Base-by-base conservation (phyloP, 768 basidiomycete species). In the Daedaleopsis nitida region DNA sequence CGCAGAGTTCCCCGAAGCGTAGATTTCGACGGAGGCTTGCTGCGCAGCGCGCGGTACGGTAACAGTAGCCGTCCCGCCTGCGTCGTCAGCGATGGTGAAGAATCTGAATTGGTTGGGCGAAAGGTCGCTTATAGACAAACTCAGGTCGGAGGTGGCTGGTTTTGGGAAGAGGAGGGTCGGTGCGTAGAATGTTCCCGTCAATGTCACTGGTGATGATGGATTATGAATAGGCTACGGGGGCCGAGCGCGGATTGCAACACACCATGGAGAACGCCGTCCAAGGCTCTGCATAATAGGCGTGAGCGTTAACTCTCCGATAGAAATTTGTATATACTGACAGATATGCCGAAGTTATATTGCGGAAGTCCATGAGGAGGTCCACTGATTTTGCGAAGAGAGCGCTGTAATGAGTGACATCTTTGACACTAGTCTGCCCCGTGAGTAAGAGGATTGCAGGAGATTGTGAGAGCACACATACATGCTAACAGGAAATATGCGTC, bases 351-450 rank as follows among this genome's bases (percentile, higher is more conserved):
- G 89, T 73, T 47, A 88, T 45, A 68, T 90, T 91, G 73, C 90
- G 81, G 53, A 91, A 74, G 70, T 89, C 83, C 17, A 91, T 74
- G 52, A 90, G 84, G 62, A 91, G 85, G 0, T 80, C 78, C 4
- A 89, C 87, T 0, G 83, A 73, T 59, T 83, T 78, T 1, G 82
- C 76, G 67, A 91, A 91, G 39, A 91, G 79, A 1, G 87, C 86
- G 1, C 79, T 81, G 59, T 86, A 91, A 19, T 82, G 82, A 11
- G 87, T 86, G 37, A 88, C 86, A 66, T 91, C 89, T 68, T 90
- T 90, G 65, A 83, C 72, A 53, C 60, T 61, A 17, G 6, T 13
- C 13, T 3, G 27, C 27, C 4, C 27, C 7, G 27, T 32, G 27
- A 32, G 27, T 32, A 32, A 32, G 27, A 32, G 4, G 27, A 32